Evolutionary conservation across 2,329 filamentous ascomycete species (phyloP).

Genomic region (Xylariomycetidae sp.): DNA sequence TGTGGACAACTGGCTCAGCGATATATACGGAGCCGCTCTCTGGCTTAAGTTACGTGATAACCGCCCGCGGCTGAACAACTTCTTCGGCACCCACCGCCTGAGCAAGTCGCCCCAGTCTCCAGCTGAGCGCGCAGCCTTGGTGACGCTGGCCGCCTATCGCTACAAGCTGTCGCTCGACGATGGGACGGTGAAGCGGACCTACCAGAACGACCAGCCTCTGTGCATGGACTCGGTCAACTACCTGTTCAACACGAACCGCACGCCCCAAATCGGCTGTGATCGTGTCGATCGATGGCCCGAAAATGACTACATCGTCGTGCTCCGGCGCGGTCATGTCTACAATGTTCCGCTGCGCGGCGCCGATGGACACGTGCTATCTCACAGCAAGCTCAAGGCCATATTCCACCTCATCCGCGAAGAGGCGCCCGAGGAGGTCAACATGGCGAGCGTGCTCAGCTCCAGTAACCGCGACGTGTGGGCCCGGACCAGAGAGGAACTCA

Average conservation of each 20-base stretch:
- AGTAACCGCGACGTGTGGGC: slow-evolving; percentile 6
- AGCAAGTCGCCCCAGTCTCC: slow-evolving; percentile 5
- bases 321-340: slow-evolving; percentile 8
- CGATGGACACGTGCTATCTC: slow-evolving; percentile 1
- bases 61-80: background rate
- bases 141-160: slow-evolving; percentile 2
- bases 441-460: slow-evolving; percentile 5
- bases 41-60: background rate
- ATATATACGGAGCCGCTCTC: background rate
- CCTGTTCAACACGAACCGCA: slow-evolving; percentile 7
- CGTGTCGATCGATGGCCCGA: slow-evolving; percentile 5
- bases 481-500: background rate
- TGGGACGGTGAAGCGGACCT: slow-evolving; percentile 5
- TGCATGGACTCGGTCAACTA: slow-evolving; percentile 5
- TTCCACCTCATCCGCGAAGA: slow-evolving; percentile 5
- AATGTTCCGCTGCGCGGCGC: slow-evolving; percentile 4
- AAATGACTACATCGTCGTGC: slow-evolving; percentile 5
- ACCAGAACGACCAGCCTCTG: slow-evolving; percentile 4
- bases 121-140: slow-evolving; percentile 6
- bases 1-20: background rate
- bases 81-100: slow-evolving; percentile 1
- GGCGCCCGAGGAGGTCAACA: slow-evolving; percentile 1
- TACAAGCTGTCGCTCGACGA: slow-evolving; percentile 5
- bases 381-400: slow-evolving; percentile 3
- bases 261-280: slow-evolving; percentile 3